These are phyloP conservation scores for Inonotus hispidus DNA, from an alignment of 1,284 basidiomycete genomes.

Conservation along the genomic window DNA sequence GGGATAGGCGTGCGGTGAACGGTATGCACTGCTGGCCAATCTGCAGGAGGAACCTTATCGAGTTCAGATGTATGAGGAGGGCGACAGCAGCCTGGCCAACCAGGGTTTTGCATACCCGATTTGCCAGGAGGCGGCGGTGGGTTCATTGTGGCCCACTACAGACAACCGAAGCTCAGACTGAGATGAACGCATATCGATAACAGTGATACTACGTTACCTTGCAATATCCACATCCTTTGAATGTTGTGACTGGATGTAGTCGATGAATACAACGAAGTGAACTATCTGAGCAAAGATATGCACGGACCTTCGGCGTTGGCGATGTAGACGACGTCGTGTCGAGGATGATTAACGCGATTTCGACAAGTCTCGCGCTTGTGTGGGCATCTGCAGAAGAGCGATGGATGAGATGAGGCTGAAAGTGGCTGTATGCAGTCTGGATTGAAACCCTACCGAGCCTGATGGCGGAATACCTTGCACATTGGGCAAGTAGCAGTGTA, in stretches of 20 bases:
- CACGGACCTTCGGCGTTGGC: slow-evolving; percentile 76
- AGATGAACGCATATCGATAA: slow-evolving; percentile 23
- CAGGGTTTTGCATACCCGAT: slow-evolving; percentile 56
- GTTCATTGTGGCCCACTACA: slow-evolving; percentile 62
- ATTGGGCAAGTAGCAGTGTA: slow-evolving; percentile 65
- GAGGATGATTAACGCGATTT: slow-evolving; percentile 64
- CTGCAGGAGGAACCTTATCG: slow-evolving; percentile 59
- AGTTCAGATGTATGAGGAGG: slow-evolving; percentile 55
- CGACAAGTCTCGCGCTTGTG: slow-evolving; percentile 68
- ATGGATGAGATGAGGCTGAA: not conserved
- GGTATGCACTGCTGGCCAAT: slow-evolving; percentile 71
- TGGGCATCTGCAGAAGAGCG: slow-evolving; percentile 50
- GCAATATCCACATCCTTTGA: slow-evolving; percentile 82
- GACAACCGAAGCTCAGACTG: slow-evolving; percentile 22
- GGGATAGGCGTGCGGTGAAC: slow-evolving; percentile 68
- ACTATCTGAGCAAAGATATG: not conserved
- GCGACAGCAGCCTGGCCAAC: slow-evolving; percentile 82
- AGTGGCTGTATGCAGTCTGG: not conserved
- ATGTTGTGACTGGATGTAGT: slow-evolving; percentile 53
- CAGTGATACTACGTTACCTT: slow-evolving; percentile 48
- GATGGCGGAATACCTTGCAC: slow-evolving; percentile 62
- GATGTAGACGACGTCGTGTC: slow-evolving; percentile 66
- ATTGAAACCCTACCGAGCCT: slow-evolving; percentile 13
- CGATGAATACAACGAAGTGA: not conserved
- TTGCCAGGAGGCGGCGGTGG: slow-evolving; percentile 41